Percentiles rank a stretch among this genome's conserved stretches.
These are phyloP conservation scores for Calycina herbarum DNA, from an alignment of 2,329 filamentous ascomycete genomes.

Conservation along the genomic window DNA sequence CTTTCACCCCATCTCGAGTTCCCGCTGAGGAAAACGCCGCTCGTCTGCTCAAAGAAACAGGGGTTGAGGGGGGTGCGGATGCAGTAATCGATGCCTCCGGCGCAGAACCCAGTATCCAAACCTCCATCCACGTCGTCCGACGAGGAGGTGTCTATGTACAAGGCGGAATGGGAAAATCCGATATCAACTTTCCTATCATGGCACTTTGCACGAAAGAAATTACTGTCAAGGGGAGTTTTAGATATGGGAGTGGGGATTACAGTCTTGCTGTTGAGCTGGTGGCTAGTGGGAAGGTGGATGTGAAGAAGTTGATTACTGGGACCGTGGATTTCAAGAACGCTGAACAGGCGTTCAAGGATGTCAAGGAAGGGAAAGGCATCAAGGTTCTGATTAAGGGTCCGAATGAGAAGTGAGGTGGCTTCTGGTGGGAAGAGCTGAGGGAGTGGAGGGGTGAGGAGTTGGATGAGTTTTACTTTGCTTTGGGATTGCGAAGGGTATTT, in stretches of 20 bases:
- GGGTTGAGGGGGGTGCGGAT: conserved; percentile 68
- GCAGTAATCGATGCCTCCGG: conserved; percentile 79
- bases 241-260: conserved; percentile 88
- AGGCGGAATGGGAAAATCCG: conserved; percentile 84
- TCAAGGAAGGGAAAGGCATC: conserved; percentile 78
- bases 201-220: conserved; percentile 87
- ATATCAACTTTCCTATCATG: conserved; percentile 91
- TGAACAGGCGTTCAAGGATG: conserved; percentile 82
- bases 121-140: conserved; percentile 68
- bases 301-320: conserved; percentile 78
- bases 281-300: conserved; percentile 68
- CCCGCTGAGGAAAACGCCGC: conserved; percentile 72
- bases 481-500: too few relatives aligned
- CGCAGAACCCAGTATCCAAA: conserved; percentile 76
- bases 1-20: conserved; percentile 63
- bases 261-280: conserved; percentile 73
- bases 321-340: conserved; percentile 79
- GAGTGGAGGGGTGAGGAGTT: background rate
- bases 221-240: conserved; percentile 82
- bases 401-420: conserved; percentile 41
- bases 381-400: conserved; percentile 69
- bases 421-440: background rate
- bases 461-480: background rate
- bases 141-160: conserved; percentile 78
- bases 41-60: conserved; percentile 62